These are phyloP conservation scores for Periglandula ipomoeae DNA, from an alignment of 2,329 filamentous ascomycete genomes.

Conservation along the genomic window DNA sequence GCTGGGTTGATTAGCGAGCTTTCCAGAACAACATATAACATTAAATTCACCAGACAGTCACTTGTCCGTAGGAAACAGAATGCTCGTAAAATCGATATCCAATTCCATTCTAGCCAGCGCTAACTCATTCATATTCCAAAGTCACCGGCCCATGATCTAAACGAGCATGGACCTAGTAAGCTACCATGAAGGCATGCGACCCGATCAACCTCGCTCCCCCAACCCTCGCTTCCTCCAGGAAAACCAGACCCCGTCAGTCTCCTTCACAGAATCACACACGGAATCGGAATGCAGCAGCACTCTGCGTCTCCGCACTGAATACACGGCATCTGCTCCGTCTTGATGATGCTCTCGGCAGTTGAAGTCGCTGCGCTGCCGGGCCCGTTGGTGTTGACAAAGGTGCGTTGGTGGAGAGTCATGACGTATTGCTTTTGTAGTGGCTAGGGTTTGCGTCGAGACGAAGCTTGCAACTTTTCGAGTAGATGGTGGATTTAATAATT, in stretches of 20 bases:
- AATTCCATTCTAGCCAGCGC: too few relatives aligned
- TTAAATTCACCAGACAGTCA: too few relatives aligned
- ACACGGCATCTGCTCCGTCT: constrained; percentile 39
- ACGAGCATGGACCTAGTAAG: too few relatives aligned
- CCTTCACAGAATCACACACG: constrained; percentile 39
- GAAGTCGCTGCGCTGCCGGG: constrained; percentile 40
- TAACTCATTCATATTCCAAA: too few relatives aligned
- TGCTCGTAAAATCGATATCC: too few relatives aligned
- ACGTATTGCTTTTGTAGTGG: not conserved
- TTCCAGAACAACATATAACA: too few relatives aligned
- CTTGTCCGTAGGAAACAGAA: too few relatives aligned
- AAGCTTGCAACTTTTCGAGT: not conserved
- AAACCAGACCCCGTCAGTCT: too few relatives aligned
- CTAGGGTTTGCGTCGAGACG: too few relatives aligned
- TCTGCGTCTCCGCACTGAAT: constrained; percentile 41
- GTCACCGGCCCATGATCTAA: too few relatives aligned
- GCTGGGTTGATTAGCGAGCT: too few relatives aligned
- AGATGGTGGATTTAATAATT: not conserved
- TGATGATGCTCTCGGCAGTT: constrained; percentile 41
- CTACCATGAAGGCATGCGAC: too few relatives aligned
- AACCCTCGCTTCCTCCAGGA: not conserved
- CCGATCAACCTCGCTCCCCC: not conserved
- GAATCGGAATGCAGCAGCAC: constrained; percentile 48
- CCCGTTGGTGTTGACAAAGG: constrained; percentile 27
- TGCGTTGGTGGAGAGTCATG: constrained; percentile 13